phyloP scores from a whole-genome alignment of 768 basidiomycete species.

The Mrakia blollopis region DNA sequence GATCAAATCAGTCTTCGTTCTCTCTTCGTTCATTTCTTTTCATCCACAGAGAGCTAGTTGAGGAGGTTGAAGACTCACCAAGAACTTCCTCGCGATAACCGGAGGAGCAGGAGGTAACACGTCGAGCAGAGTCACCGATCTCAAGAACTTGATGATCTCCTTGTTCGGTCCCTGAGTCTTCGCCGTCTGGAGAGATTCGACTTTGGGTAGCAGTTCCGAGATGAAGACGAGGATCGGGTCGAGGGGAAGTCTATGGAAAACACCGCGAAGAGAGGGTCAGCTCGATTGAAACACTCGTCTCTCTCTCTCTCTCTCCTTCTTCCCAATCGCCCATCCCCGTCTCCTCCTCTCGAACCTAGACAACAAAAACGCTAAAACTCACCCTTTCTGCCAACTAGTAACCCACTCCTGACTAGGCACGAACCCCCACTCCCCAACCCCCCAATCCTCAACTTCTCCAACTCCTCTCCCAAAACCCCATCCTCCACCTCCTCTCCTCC shows the following conservation, averaged over 20 bases:
- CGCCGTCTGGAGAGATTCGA: constrained; percentile 71
- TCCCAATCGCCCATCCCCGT: too few relatives aligned
- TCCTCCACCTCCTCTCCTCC: constrained; percentile 10
- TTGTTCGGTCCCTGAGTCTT: constrained; percentile 51
- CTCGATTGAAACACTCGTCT: too few relatives aligned
- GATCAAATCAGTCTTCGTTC: background rate
- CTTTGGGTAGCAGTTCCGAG: constrained; percentile 77
- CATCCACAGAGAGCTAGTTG: background rate
- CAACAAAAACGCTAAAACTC: constrained; percentile 34
- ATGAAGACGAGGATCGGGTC: constrained; percentile 83
- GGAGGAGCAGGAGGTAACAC: constrained; percentile 68
- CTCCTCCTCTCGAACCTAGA: too few relatives aligned
- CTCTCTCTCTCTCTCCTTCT: too few relatives aligned
- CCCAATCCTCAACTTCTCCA: constrained; percentile 48
- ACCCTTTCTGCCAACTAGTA: constrained; percentile 93
- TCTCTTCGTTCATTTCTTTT: background rate
- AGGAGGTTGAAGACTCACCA: constrained; percentile 50
- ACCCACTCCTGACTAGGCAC: constrained; percentile 97
- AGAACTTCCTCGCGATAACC: constrained; percentile 65
- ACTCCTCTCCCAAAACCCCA: constrained; percentile 42
- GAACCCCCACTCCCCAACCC: constrained; percentile 66
- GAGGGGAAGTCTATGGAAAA: constrained; percentile 63
- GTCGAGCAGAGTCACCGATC: constrained; percentile 61
- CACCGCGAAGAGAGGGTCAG: too few relatives aligned
- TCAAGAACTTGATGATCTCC: constrained; percentile 69